Evolutionary conservation across 495 filamentous ascomycete species (phyloP), one percentile per base, ranked within the genome.

Genomic region (Aspergillus sparsus): DNA sequence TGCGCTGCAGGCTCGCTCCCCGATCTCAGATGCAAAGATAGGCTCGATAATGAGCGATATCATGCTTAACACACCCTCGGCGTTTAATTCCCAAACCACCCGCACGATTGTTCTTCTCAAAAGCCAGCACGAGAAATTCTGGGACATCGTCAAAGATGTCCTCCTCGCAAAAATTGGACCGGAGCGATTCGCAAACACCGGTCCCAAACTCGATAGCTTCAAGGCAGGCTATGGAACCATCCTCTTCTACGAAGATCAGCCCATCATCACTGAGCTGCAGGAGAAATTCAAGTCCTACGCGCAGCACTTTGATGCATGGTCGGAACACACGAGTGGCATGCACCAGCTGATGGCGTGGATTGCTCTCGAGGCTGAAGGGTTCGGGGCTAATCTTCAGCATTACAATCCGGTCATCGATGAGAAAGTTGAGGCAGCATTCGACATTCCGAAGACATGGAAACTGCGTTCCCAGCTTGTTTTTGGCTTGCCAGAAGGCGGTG

Each of bases 331-430:
- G 55, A 71, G 62, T 33, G 75, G 71, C 58, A 77, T 76, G 71
- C 67, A 73, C 32, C 75, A 78, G 58, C 72, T 71, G 45, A 31
- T 60, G 31, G 60, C 73, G 35, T 79, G 75, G 76, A 70, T 65
- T 31, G 76, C 75, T 1, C 68, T 79, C 18, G 71, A 72, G 42
- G 44, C 66, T 4, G 70, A 74, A 36, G 76, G 76, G 7, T 55
- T 79, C 8, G 75, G 75, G 27, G 66, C 58, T 16, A 79, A 76
- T 39, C 59, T 79, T 49, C 76, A 79, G 68, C 76, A 79, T 61
- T 75, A 72, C 49, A 72, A 75, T 52, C 68, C 71, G 3, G 45
- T 70, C 1, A 69, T 76, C 46, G 72, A 76, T 49, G 63, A 61
- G 2, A 62, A 58, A 10, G 60, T 77, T 5, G 49, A 62, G 44